Base-by-base conservation (phyloP, 2,329 filamentous ascomycete genomes). In the Xylariaceae sp. region DNA sequence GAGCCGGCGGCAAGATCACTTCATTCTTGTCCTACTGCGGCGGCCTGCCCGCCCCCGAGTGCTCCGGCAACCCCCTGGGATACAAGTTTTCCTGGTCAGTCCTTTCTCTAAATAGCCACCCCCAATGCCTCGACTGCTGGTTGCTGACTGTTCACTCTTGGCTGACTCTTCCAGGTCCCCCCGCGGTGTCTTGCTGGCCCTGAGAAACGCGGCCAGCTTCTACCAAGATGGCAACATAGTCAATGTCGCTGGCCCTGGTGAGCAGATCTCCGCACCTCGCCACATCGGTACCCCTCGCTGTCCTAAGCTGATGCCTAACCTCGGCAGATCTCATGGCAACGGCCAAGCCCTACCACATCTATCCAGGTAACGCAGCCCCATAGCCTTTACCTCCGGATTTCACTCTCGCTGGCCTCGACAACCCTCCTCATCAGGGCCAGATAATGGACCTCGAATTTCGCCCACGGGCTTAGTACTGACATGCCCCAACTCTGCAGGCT, bases 331-430 rank as follows among this genome's bases (percentile, higher is more conserved):
- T 96, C 54, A 97, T 96, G 92, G 85, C 75, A 54, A 82, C 81
- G 44, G 90, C 91, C 38, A 92, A 95, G 78, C 89, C 90, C 44
- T 96, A 95, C 80, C 83, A 80, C 71, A 94, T 94, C 74, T 95
- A 90, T 75, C 88, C 88, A 22, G 88, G 89, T 52, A 36, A 46
- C 42, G 19, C 45, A 48, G 7, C 15, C 14, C 30, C 12, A 4
- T 19, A 31, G 27, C 11, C 31, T 11, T 19, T 27, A 17, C 33
- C 11, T 44, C 22, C 22, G 7, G 22, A 27, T 7, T 27, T 27
- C 22, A 27, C 22, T 27, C 7, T 27, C 22, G 22, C 7, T 7
- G 22, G 7, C 22, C 22, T 27, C 4, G 22, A 7, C 22, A 27
- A 27, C 22, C 22, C 4, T 27, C 7, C 4, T 27, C 22, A 27